Evolutionary conservation across 2,329 filamentous ascomycete species (phyloP).

Genomic region (Monilinia polystroma): DNA sequence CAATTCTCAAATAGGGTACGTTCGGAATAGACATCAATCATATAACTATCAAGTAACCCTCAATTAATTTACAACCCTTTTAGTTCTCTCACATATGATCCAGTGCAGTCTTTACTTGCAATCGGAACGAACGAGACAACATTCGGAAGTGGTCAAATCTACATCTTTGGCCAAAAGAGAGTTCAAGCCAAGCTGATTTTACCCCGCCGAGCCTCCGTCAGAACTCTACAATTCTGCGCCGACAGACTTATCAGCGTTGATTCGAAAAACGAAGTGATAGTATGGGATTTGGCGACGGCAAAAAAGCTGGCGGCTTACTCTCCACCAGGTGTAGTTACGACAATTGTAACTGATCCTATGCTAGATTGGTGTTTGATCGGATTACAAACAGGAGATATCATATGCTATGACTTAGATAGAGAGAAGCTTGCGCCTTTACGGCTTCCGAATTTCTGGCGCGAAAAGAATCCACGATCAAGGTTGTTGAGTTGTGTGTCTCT

Average conservation of each 20-base stretch:
- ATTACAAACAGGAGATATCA: constrained; percentile 76
- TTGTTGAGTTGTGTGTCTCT: constrained; percentile 70
- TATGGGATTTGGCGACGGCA: constrained; percentile 78
- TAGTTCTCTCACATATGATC: constrained; percentile 85
- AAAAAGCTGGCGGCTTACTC: constrained; percentile 66
- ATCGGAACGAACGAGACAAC: constrained; percentile 86
- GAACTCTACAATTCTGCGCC: constrained; percentile 77
- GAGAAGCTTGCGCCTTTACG: constrained; percentile 73
- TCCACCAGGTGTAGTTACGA: constrained; percentile 72
- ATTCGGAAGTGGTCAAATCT: constrained; percentile 83
- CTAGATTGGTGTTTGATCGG: constrained; percentile 92
- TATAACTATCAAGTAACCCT: constrained; percentile 6
- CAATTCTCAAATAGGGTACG: constrained; percentile 68
- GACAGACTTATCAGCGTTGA: constrained; percentile 85
- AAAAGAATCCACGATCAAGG: constrained; percentile 66
- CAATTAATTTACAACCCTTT: constrained; percentile 26
- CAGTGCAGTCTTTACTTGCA: constrained; percentile 88
- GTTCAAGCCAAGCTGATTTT: constrained; percentile 74
- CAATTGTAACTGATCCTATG: constrained; percentile 79
- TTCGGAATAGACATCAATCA: constrained; percentile 15
- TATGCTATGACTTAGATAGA: constrained; percentile 91
- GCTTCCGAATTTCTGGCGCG: constrained; percentile 83
- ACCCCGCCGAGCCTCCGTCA: constrained; percentile 70
- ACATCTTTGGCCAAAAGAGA: constrained; percentile 79
- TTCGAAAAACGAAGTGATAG: constrained; percentile 76